Evolutionary conservation across 2,329 filamentous ascomycete genomes (phyloP).

Genomic region (Trichothecium sympodiale): DNA sequence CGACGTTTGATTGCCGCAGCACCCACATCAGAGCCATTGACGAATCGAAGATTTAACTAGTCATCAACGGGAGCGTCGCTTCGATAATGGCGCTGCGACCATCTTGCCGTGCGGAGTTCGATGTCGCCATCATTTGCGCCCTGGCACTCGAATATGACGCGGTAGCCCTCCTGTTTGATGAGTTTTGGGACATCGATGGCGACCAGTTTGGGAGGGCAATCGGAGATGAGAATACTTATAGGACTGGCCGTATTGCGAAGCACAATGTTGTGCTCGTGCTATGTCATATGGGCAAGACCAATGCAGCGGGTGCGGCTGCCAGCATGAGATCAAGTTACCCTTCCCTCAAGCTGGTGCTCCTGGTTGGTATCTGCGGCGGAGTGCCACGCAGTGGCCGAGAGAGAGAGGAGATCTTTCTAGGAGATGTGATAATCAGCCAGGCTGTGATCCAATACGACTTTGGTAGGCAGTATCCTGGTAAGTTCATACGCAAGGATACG

Average conservation of each 20-base stretch:
- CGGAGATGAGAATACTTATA: constrained; percentile 13
- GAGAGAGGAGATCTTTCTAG: constrained; percentile 10
- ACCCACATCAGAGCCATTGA: too few relatives aligned
- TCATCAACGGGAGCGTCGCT: too few relatives aligned
- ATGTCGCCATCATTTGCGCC: constrained; percentile 8
- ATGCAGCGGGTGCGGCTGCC: constrained; percentile 1
- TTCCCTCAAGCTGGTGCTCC: constrained; percentile 15
- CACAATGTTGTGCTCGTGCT: constrained; percentile 12
- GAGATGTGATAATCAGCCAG: constrained; percentile 16
- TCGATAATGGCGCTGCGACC: too few relatives aligned
- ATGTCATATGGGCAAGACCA: constrained; percentile 1
- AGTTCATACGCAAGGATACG: constrained; percentile 14
- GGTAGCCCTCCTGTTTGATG: constrained; percentile 7
- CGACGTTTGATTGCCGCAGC: too few relatives aligned
- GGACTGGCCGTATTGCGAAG: constrained; percentile 9
- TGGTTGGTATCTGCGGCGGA: constrained; percentile 26
- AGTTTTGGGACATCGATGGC: constrained; percentile 6
- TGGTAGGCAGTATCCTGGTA: constrained; percentile 11
- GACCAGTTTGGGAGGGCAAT: constrained; percentile 7
- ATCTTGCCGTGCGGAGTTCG: too few relatives aligned
- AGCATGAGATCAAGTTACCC: constrained; percentile 3
- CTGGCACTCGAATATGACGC: constrained; percentile 8
- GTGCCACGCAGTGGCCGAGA: too few relatives aligned
- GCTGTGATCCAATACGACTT: constrained; percentile 12
- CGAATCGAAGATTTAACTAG: too few relatives aligned